A percentile compares a stretch with the other conserved stretches of the same genome.
Conservation (phyloP, 805 yeast species). For the Schwanniomyces polymorphus region DNA sequence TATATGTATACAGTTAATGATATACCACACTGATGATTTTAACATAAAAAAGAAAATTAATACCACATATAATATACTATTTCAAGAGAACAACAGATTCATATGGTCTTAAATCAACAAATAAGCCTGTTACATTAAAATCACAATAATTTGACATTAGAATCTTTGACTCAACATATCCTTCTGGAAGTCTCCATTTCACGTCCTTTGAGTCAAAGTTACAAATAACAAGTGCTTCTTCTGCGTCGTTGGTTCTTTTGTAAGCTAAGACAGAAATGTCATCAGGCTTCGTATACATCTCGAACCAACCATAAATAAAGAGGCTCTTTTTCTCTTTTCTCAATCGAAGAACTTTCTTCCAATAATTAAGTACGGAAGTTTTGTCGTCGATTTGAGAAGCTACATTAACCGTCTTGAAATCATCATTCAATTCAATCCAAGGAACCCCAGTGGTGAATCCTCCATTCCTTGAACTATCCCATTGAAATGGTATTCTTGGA, state of each 20-base stretch:
- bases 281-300: conserved; percentile 1
- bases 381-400: too few species aligned
- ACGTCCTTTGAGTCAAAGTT: conserved; percentile 8
- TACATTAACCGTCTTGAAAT: too few species aligned
- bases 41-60: too few species aligned
- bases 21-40: too few species aligned
- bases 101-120: not conserved
- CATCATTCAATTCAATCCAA: too few species aligned
- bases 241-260: not conserved
- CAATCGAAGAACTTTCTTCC: not conserved
- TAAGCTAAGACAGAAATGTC: not conserved
- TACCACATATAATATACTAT: too few species aligned
- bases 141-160: not conserved
- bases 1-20: too few species aligned
- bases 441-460: too few species aligned
- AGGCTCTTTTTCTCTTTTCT: not conserved
- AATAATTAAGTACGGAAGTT: not conserved
- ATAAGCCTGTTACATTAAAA: not conserved
- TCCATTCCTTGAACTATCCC: too few species aligned
- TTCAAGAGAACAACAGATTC: not conserved
- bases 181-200: too few species aligned
- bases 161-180: too few species aligned
- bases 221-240: not conserved
- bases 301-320: not conserved
- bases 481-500: too few species aligned